Evolutionary conservation across 495 filamentous ascomycete species (phyloP).

Genomic region (Xylaria telfairii): DNA sequence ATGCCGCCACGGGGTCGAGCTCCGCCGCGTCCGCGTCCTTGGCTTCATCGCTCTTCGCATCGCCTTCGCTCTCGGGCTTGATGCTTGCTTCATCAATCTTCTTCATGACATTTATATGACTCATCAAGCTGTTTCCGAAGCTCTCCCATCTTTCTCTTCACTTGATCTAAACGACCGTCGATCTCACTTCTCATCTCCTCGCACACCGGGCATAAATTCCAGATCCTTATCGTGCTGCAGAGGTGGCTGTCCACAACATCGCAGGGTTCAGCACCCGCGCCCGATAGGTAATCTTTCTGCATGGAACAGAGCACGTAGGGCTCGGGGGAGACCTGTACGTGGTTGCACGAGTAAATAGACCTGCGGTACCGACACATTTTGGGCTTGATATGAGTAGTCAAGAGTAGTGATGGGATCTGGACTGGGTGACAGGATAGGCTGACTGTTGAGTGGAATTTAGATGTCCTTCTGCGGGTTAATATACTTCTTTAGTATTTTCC

Average conservation of each 20-base stretch:
- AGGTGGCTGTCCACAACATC: background rate
- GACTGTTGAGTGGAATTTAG: background rate
- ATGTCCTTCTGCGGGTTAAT: background rate
- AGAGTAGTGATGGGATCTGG: background rate
- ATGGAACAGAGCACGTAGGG: background rate
- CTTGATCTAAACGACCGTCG: background rate
- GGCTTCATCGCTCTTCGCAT: background rate
- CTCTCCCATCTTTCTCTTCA: conserved; percentile 2
- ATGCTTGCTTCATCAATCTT: conserved; percentile 6
- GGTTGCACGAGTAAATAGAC: conserved; percentile 21
- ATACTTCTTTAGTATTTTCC: background rate
- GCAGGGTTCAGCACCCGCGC: background rate
- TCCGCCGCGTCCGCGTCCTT: background rate
- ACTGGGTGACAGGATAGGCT: background rate
- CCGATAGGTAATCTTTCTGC: background rate
- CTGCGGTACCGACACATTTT: conserved; percentile 26
- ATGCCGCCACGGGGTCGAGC: conserved; percentile 6
- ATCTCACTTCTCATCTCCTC: background rate
- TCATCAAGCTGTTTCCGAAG: background rate
- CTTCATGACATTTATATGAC: background rate
- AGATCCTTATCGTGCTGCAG: conserved; percentile 8
- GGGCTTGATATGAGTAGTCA: background rate
- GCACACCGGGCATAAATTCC: background rate
- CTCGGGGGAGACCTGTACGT: background rate
- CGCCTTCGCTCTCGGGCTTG: background rate